Base-by-base conservation (phyloP, 495 filamentous ascomycete genomes). In the Astrocystis sublimbata region DNA sequence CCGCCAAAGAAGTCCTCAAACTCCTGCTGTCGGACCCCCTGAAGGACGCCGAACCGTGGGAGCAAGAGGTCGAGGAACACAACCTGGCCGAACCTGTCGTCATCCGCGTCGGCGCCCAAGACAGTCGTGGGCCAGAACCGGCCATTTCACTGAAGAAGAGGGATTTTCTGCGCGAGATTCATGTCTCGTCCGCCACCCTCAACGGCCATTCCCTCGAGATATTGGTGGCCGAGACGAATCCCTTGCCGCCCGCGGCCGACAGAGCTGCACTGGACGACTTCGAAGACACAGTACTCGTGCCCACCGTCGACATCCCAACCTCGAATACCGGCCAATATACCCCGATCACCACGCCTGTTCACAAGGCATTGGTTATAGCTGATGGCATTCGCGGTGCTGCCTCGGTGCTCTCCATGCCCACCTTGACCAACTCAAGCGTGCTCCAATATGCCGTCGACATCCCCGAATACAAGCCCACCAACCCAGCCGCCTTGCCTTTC, bases 21-120 rank as follows among this genome's bases (percentile, higher is more conserved):
- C 75, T 89, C 35, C 74, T 96, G 49, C 79, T 97, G 19, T 90
- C 89, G 21, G 93, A 97, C 76, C 89, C 92, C 13, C 76, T 97
- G 66, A 79, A 79, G 33, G 68, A 74, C 1, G 79, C 86, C 64
- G 79, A 83, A 53, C 73, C 77, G 42, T 96, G 92, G 91, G 93
- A 97, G 69, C 79, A 81, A 67, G 71, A 82, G 50, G 73, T 96
- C 54, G 81, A 87, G 23, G 73, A 73, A 6, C 69, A 81, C 41
- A 70, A 78, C 55, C 57, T 71, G 9, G 53, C 67, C 10, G 70
- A 73, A 45, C 79, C 82, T 3, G 65, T 83, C 45, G 73, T 85
- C 3, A 66, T 84, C 38, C 76, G 76, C 13, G 73, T 83, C 43
- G 76, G 71, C 1, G 50, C 64, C 2, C n/a, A n/a, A n/a, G 66